Evolutionary conservation across 768 basidiomycete species (phyloP), one percentile per base, ranked within the genome.

Genomic region (Sistotremastrum suecicum): DNA sequence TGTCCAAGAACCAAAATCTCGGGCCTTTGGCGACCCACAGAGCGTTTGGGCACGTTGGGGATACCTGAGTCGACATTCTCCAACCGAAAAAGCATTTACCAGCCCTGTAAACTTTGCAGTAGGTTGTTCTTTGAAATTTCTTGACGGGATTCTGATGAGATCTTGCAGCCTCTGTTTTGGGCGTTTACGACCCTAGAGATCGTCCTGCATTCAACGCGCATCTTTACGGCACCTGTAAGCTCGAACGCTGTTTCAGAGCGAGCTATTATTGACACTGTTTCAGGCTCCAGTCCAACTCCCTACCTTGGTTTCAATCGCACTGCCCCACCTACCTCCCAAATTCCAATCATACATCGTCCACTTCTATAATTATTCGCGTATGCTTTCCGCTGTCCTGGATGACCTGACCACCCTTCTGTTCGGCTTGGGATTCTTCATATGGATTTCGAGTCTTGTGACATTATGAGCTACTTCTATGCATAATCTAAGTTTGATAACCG

Each of bases 141-240:
- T n/a, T 10, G 7, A 41, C n/a, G 45, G 34, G 34, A 12, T 10
- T 8, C 7, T 39, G 10, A 11, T 43, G 40, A 42, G 50, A 35
- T 38, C 12, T 35, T 37, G 11, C 51, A 87, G 84, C 78, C 83
- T 1, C 83, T 89, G 64, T 83, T 88, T 58, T 86, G 82, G 82
- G 79, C 74, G 5, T 87, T 88, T 49, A 73, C 75, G 36, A 80
- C 85, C 0, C 57, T 88, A 3, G 74, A 87, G 52, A 66, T 87
- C 28, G 69, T 70, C 12, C 56, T 89, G 39, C 83, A 87, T 53
- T 84, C 85, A 6, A 55, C 78, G 51, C 75, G 78, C 45, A 74
- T 88, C 60, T 78, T 83, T 56, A 71, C 70, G 8, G 75, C 78
- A 47, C 71, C 80, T 50, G 84, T 84, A 56, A 56, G 82, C 63